These are phyloP conservation scores for Phytopythium mirpurense DNA, from an alignment of 352 stramenopile species.

Conservation along the genomic window DNA sequence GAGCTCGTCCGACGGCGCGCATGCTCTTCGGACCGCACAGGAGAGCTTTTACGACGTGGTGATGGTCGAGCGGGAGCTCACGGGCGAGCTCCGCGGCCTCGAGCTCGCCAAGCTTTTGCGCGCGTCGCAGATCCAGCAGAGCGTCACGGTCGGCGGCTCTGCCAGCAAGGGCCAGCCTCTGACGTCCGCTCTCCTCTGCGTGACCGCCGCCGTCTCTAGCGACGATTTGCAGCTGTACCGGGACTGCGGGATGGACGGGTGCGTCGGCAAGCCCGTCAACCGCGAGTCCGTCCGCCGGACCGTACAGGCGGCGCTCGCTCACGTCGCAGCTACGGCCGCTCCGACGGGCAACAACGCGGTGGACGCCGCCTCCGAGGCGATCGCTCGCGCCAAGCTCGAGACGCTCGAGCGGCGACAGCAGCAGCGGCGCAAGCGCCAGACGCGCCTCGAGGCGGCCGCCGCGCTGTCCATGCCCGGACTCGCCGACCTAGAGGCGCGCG, in stretches of 20 bases:
- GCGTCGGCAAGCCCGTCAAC: slow-evolving; percentile 79
- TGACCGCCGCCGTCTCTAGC: slow-evolving; percentile 51
- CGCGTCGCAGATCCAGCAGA: slow-evolving; percentile 60
- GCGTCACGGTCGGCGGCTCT: slow-evolving; percentile 16
- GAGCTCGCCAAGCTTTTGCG: slow-evolving; percentile 78
- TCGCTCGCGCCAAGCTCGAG: slow-evolving; percentile 40
- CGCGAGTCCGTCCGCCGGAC: slow-evolving; percentile 63
- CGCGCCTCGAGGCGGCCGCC: slow-evolving; percentile 33
- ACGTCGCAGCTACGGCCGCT: neutral
- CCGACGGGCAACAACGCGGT: slow-evolving; percentile 13
- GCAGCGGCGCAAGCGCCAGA: slow-evolving; percentile 17
- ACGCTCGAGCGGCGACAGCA: slow-evolving; percentile 26
- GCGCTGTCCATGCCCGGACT: slow-evolving; percentile 41
- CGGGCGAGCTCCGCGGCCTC: slow-evolving; percentile 44
- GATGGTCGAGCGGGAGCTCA: slow-evolving; percentile 73
- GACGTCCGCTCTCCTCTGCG: slow-evolving; percentile 47
- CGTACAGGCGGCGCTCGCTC: slow-evolving; percentile 69
- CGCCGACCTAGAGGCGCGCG: slow-evolving; percentile 38
- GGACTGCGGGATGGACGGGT: slow-evolving; percentile 89
- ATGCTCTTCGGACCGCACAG: slow-evolving; percentile 48
- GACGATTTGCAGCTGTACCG: slow-evolving; percentile 86
- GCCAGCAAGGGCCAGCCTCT: slow-evolving; percentile 13
- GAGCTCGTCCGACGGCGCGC: slow-evolving; percentile 43
- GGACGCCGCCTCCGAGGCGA: slow-evolving; percentile 25
- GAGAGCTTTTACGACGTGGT: slow-evolving; percentile 75